Evolutionary conservation across 768 basidiomycete species (phyloP).

Genomic region (Tylopilus rubrobrunneus): DNA sequence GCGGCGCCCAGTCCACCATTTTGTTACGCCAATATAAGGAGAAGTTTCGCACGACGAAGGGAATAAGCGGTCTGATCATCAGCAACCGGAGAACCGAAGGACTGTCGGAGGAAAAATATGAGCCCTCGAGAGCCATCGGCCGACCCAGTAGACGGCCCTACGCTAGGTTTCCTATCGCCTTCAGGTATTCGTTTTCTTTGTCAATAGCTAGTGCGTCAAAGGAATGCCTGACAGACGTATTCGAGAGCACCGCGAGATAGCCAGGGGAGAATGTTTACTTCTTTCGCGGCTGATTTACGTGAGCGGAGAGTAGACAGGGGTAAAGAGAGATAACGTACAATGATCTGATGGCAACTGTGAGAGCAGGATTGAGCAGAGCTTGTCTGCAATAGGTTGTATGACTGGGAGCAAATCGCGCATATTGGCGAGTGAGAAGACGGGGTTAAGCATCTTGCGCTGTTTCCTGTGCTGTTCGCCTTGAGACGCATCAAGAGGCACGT

Average conservation of each 20-base stretch:
- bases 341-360: conserved; percentile 21
- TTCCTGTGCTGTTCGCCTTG: conserved; percentile 29
- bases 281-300: conserved; percentile 18
- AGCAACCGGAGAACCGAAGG: conserved; percentile 23
- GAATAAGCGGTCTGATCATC: conserved; percentile 32
- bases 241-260: conserved; percentile 33
- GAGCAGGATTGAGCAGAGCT: conserved; percentile 18
- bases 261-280: conserved; percentile 35
- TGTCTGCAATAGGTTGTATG: conserved; percentile 32
- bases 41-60: conserved; percentile 27
- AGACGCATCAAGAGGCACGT: not conserved
- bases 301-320: not conserved
- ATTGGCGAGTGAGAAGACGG: conserved; percentile 30
- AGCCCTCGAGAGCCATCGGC: not conserved
- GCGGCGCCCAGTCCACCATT: conserved; percentile 32
- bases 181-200: conserved; percentile 25
- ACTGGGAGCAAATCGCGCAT: conserved; percentile 30
- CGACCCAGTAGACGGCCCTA: conserved; percentile 12
- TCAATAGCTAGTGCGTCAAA: conserved; percentile 28
- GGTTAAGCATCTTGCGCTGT: conserved; percentile 33
- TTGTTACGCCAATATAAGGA: conserved; percentile 31
- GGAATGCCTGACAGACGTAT: conserved; percentile 34
- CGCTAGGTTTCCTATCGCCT: conserved; percentile 30
- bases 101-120: conserved; percentile 11
- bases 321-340: conserved; percentile 12